phyloP scores from a whole-genome alignment of 1,284 basidiomycete genomes.

The Austroboletus novae-zelandiae region DNA sequence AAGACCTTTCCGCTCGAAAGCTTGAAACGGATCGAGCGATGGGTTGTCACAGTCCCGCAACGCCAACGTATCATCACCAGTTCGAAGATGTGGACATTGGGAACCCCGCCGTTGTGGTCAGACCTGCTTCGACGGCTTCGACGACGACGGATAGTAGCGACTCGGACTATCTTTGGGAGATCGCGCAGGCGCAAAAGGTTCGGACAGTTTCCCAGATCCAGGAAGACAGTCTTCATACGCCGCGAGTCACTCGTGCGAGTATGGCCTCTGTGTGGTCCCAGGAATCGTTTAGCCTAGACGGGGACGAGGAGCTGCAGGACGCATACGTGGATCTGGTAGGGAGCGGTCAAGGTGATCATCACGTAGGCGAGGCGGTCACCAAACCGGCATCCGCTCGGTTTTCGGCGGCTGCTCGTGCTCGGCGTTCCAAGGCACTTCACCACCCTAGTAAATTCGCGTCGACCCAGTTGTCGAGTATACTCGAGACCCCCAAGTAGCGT shows the following conservation, averaged over 20 bases:
- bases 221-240: background rate
- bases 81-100: background rate
- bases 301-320: conserved; percentile 7
- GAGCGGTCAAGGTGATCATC: background rate
- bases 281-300: conserved; percentile 7
- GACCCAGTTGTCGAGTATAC: conserved; percentile 2
- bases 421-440: background rate
- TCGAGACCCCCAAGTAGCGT: too few species aligned
- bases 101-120: background rate
- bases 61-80: background rate
- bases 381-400: background rate
- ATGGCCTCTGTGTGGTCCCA: conserved; percentile 26
- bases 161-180: conserved; percentile 5
- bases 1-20: background rate
- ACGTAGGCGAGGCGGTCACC: background rate
- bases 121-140: background rate
- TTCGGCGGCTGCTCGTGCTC: background rate
- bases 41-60: background rate
- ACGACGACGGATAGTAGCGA: conserved; percentile 4
- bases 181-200: conserved; percentile 1
- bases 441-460: conserved; percentile 6
- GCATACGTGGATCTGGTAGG: conserved; percentile 1
- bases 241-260: conserved; percentile 15
- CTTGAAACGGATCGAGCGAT: conserved; percentile 13
- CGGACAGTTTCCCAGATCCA: conserved; percentile 10